Conservation (phyloP, 2,329 filamentous ascomycete genomes). For the Phoma herbarum region DNA sequence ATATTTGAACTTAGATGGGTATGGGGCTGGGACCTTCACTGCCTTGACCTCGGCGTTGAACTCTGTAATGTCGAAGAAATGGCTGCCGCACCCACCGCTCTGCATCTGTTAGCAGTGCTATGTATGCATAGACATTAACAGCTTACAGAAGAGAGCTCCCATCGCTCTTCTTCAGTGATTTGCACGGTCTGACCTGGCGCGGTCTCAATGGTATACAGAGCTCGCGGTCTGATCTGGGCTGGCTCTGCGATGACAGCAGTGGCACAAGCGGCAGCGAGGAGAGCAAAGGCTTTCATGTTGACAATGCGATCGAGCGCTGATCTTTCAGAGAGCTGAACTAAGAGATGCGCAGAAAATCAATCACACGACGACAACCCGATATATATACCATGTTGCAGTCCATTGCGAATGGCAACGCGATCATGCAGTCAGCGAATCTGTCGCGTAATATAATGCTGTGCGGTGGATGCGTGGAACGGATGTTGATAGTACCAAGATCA, state of each 20-base stretch:
- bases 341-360: background rate
- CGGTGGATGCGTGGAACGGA: background rate
- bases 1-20: constrained; percentile 28
- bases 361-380: background rate
- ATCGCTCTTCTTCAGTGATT: constrained; percentile 92
- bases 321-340: background rate
- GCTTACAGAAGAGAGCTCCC: constrained; percentile 77
- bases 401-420: background rate
- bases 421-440: constrained; percentile 12
- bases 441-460: constrained; percentile 8
- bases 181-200: constrained; percentile 78
- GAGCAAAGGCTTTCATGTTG: constrained; percentile 17
- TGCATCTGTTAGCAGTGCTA: constrained; percentile 1
- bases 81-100: constrained; percentile 29
- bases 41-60: constrained; percentile 27
- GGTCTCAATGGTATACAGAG: constrained; percentile 77
- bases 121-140: background rate
- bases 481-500: constrained; percentile 13
- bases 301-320: background rate
- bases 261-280: constrained; percentile 25
- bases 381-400: constrained; percentile 1
- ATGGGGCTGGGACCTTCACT: constrained; percentile 23
- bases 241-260: constrained; percentile 23
- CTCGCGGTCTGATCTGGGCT: constrained; percentile 24
- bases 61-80: constrained; percentile 36